Evolutionary conservation across 148 eudicot species (phyloP), one percentile per base, ranked within the genome.

Genomic region (Persicaria tinctoria): DNA sequence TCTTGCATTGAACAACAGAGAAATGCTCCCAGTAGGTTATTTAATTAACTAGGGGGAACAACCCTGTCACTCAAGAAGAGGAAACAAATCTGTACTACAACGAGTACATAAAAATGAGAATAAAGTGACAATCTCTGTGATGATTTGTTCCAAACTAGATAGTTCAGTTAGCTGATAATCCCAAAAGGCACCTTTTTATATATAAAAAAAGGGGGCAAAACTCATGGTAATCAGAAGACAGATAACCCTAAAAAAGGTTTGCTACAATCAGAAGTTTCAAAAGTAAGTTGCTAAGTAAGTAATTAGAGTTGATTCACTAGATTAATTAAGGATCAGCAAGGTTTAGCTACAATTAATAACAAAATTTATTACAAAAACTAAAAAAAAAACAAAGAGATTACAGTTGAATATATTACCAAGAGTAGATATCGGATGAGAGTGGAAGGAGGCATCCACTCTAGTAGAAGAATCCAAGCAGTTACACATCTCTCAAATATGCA

Each of bases 381-480:
- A n/a, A n/a, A n/a, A n/a, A n/a, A n/a, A n/a, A n/a, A n/a, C n/a
- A 55, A 16, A 47, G 72, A 73, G 74, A 59, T 48, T 27, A 16
- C 32, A 27, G 32, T 27, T 27, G 32, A 27, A 64, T 23, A 20
- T 38, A 5, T 84, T 83, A 93, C 91, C 90, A 85, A 82, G 78
- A 80, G 81, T 12, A 59, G 66, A 20, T 4, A 8, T 72, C 38
- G 82, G 85, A 5, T 76, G 80, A 76, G 83, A 84, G 81, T 72
- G 78, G 62, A 82, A 84, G 62, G 89, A 76, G 13, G 92, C 57
- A 66, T 91, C 98, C 51, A 89, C 89, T 87, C 78, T 90, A n/a
- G 98, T 87, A 48, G 97, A 86, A 64, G 92, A 86, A 87, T 84
- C 87, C n/a, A 86, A 60, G 73, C 96, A 90, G 76, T 93, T 93